Conservation (phyloP, 495 filamentous ascomycete genomes). For the Neurospora sublineolata region DNA sequence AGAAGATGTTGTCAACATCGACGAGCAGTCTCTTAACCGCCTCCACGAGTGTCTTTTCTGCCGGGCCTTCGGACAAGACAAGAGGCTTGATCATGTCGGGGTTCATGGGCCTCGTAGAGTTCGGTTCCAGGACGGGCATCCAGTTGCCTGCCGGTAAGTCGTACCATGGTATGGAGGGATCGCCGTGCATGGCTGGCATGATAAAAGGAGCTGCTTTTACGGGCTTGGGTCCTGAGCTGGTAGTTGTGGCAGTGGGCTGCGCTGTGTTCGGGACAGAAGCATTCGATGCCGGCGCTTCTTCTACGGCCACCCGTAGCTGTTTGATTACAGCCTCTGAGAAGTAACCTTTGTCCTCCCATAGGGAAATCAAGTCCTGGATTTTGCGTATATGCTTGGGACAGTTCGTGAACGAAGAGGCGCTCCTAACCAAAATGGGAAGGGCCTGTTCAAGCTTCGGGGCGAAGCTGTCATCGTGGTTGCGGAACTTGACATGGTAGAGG, state of each 20-base stretch:
- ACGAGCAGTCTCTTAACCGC: conserved; percentile 58
- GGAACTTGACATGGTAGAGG: conserved; percentile 65
- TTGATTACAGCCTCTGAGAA: conserved; percentile 47
- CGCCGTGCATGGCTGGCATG: conserved; percentile 70
- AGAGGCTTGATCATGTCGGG: conserved; percentile 61
- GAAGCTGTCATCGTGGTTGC: conserved; percentile 43
- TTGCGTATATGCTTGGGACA: conserved; percentile 56
- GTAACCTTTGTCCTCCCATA: conserved; percentile 66
- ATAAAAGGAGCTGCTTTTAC: conserved; percentile 49
- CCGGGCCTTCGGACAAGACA: conserved; percentile 60
- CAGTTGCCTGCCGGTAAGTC: conserved; percentile 78
- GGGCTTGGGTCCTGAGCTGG: conserved; percentile 17
- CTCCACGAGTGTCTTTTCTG: conserved; percentile 49
- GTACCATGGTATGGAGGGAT: conserved; percentile 63
- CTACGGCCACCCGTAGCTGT: conserved; percentile 48
- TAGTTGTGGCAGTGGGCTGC: neutral
- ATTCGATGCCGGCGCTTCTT: conserved; percentile 26
- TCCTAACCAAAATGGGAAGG: conserved; percentile 49
- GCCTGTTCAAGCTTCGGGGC: conserved; percentile 48
- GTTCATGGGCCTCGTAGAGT: conserved; percentile 62
- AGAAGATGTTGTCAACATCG: conserved; percentile 55
- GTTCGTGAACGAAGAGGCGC: conserved; percentile 50
- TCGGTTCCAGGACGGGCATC: conserved; percentile 65
- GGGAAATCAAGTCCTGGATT: conserved; percentile 50
- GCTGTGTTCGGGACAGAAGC: neutral